Evolutionary conservation across 2,329 filamentous ascomycete genomes (phyloP).

Genomic region (Emergomyces orientalis): DNA sequence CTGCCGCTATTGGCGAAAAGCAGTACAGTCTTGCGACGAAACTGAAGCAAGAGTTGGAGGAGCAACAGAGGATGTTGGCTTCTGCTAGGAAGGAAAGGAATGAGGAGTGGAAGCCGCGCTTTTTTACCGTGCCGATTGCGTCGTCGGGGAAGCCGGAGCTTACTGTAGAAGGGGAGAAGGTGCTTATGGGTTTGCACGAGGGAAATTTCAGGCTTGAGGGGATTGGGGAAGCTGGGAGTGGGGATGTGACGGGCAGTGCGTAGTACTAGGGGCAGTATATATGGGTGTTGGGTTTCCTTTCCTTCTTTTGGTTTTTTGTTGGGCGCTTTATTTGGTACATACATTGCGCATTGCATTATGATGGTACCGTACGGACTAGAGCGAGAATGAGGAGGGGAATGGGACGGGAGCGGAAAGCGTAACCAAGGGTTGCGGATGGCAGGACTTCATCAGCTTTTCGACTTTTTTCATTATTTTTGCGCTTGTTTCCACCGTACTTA

Average conservation of each 20-base stretch:
- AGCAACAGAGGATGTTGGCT: constrained; percentile 75
- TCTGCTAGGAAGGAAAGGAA: constrained; percentile 63
- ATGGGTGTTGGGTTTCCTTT: constrained; percentile 20
- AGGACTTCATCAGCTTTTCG: neutral
- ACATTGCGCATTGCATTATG: neutral
- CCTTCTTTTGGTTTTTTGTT: neutral
- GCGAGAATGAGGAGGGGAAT: neutral
- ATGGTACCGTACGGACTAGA: neutral
- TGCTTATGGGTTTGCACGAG: constrained; percentile 47
- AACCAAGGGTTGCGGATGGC: neutral
- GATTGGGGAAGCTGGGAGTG: constrained; percentile 16
- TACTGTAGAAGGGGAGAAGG: constrained; percentile 52
- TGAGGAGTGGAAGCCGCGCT: constrained; percentile 72
- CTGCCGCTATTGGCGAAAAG: constrained; percentile 71
- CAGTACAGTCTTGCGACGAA: constrained; percentile 77
- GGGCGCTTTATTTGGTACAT: neutral
- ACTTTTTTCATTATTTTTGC: neutral
- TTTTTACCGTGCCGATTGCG: constrained; percentile 62
- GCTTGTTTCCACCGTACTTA: neutral
- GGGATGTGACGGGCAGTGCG: neutral
- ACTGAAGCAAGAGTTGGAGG: constrained; percentile 85
- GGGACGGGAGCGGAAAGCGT: neutral
- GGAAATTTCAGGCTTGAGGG: constrained; percentile 43
- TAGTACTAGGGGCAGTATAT: neutral
- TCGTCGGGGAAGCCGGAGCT: constrained; percentile 53